Evolutionary conservation across 2,329 filamentous ascomycete genomes (phyloP).

Genomic region (Aspergillus spinulosporus): DNA sequence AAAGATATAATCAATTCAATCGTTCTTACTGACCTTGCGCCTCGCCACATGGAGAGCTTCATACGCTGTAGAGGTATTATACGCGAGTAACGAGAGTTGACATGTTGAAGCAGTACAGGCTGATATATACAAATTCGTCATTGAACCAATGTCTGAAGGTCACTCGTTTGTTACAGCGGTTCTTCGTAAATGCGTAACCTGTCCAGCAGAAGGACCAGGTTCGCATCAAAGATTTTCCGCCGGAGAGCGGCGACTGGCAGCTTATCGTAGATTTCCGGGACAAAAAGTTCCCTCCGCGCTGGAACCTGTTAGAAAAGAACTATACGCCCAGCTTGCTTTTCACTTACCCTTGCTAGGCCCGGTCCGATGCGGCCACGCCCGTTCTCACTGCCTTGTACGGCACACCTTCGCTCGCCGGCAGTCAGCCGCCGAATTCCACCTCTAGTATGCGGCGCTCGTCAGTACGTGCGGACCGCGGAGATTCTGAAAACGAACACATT

Average conservation of each 20-base stretch:
- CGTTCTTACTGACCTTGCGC: too few species aligned
- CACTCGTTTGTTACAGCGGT: too few species aligned
- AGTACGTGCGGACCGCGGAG: constrained; percentile 26
- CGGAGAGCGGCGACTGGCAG: constrained; percentile 9
- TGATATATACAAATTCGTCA: too few species aligned
- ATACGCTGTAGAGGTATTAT: too few species aligned
- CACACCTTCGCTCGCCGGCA: constrained; percentile 22
- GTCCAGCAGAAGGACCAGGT: not conserved
- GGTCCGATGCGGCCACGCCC: constrained; percentile 31
- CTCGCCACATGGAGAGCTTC: too few species aligned
- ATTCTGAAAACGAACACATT: constrained; percentile 21
- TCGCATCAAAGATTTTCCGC: constrained; percentile 30
- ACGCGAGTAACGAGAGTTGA: too few species aligned
- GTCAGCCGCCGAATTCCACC: constrained; percentile 13
- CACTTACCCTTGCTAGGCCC: constrained; percentile 5
- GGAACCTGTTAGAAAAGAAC: not conserved
- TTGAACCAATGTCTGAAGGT: too few species aligned
- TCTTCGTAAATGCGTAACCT: too few species aligned
- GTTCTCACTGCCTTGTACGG: constrained; percentile 25
- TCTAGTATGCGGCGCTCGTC: constrained; percentile 25
- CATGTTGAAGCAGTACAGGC: too few species aligned
- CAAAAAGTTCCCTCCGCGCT: not conserved
- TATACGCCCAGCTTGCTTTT: constrained; percentile 4
- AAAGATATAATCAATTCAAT: too few species aligned
- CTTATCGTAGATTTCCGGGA: constrained; percentile 20